A percentile compares a stretch with the other conserved stretches of the same genome.
Conservation (phyloP, 495 filamentous ascomycete genomes). For the Astrothelium subdiscretum region DNA sequence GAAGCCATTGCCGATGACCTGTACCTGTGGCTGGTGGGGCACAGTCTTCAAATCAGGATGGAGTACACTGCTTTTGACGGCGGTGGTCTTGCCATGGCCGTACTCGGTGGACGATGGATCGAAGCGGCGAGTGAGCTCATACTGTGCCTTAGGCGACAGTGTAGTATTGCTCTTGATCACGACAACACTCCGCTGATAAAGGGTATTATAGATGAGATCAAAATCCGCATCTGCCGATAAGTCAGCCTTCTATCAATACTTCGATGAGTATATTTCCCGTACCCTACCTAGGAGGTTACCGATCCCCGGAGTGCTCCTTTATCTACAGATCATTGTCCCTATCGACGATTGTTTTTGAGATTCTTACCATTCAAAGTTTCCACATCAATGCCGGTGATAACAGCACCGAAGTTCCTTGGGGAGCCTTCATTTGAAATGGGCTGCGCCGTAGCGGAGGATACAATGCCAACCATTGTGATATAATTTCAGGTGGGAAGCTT, state of each 20-base stretch:
- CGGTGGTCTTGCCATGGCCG: slow-evolving; percentile 61
- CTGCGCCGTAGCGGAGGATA: not conserved
- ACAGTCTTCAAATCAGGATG: slow-evolving; percentile 70
- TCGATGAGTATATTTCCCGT: not conserved
- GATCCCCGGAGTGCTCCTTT: not conserved
- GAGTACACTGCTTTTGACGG: slow-evolving; percentile 54
- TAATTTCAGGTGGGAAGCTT: too few species aligned
- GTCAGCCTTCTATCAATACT: not conserved
- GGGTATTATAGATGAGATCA: slow-evolving; percentile 41
- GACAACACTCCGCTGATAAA: slow-evolving; percentile 53
- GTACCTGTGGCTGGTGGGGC: slow-evolving; percentile 66
- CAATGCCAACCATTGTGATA: not conserved
- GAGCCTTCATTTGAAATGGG: not conserved
- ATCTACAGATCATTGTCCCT: not conserved
- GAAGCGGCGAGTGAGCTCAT: slow-evolving; percentile 56
- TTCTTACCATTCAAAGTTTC: not conserved
- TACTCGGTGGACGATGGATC: slow-evolving; percentile 52
- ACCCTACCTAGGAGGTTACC: not conserved
- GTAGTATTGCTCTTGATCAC: slow-evolving; percentile 55
- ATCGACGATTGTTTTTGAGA: not conserved
- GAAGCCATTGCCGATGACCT: slow-evolving; percentile 64
- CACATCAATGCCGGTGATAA: not conserved
- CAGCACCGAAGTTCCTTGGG: not conserved
- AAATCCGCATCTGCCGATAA: slow-evolving; percentile 45
- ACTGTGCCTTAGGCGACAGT: slow-evolving; percentile 55